Base-by-base conservation (phyloP, 2,329 filamentous ascomycete species). In the Purpureocillium lavendulum region DNA sequence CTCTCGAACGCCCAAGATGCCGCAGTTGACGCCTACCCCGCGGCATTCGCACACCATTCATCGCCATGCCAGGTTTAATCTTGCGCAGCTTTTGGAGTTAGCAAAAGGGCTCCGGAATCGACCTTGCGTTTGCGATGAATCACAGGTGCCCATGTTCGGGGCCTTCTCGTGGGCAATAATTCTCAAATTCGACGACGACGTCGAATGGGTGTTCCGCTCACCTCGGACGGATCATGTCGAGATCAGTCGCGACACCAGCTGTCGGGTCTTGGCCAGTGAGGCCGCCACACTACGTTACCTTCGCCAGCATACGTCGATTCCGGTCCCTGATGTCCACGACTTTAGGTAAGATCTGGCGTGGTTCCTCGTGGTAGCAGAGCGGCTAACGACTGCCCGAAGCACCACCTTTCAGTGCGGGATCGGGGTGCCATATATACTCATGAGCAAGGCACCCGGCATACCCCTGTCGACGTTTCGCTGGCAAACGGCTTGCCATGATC, bases 151-250 rank as follows among this genome's bases (percentile, higher is more conserved):
- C 31, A 48, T 46, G 33, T 43, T 38, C 30, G 54, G 56, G 30
- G 52, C 49, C 40, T 53, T 58, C n/a, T 55, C 55, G 45, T 58
- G 50, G 53, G 53, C 45, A 29, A 49, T 56, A 33, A 54, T 54
- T 36, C 42, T 59, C 17, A n/a, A 38, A 24, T 60, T 59, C 40
- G 44, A 53, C 37, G 57, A 59, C 41, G 45, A 51, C 30, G 45
- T 55, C 30, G 46, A 48, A 44, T 59, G 55, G 55, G 45, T 54
- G 2, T 54, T 59, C 29, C 46, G 57, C 38, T 53, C 56, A 14
- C 56, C 54, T 31, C 41, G 42, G 15, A 30, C 43, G 13, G 40
- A 36, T 33, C 36, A 41, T 16, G 47, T 48, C 33, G 42, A 44
- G 36, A 38, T 46, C 14, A 17, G 44, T 29, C 43, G 49, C 38